Evolutionary conservation across 1,139 yeast species (phyloP).

Genomic region (Taiozyma sp.): DNA sequence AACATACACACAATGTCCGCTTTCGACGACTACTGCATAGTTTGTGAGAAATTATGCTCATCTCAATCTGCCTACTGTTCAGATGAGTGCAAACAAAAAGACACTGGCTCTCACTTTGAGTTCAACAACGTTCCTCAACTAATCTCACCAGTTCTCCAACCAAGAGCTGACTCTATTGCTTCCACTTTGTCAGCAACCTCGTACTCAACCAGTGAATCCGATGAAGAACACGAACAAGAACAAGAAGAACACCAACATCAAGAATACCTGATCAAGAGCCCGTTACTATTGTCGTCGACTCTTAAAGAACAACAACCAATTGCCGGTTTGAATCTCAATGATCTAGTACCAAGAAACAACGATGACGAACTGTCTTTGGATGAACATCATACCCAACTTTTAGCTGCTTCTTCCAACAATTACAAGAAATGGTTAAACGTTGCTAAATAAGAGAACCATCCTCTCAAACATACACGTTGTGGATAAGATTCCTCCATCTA

Average conservation of each 20-base stretch:
- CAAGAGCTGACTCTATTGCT: conserved; percentile 21
- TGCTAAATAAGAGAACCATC: conserved; percentile 5
- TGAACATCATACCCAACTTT: conserved; percentile 16
- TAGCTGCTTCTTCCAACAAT: conserved; percentile 23
- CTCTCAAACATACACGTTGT: background rate
- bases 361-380: conserved; percentile 6
- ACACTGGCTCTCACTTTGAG: conserved; percentile 28
- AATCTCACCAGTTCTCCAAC: conserved; percentile 24
- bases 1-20: conserved; percentile 35
- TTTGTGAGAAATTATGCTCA: conserved; percentile 54
- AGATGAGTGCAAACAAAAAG: conserved; percentile 45
- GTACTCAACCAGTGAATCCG: conserved; percentile 5
- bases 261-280: conserved; percentile 23
- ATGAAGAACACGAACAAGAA: conserved; percentile 13
- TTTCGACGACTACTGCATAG: conserved; percentile 61
- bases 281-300: conserved; percentile 19
- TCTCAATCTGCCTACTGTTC: conserved; percentile 46
- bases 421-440: conserved; percentile 25
- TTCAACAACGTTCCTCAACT: conserved; percentile 23
- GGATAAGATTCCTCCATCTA: background rate
- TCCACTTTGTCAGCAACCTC: conserved; percentile 7
- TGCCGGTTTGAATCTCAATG: conserved; percentile 21
- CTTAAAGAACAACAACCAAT: conserved; percentile 19
- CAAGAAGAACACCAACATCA: conserved; percentile 13
- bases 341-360: conserved; percentile 16